Base-by-base conservation (phyloP, 1,284 basidiomycete species). In the Papiliotrema fonsecae region DNA sequence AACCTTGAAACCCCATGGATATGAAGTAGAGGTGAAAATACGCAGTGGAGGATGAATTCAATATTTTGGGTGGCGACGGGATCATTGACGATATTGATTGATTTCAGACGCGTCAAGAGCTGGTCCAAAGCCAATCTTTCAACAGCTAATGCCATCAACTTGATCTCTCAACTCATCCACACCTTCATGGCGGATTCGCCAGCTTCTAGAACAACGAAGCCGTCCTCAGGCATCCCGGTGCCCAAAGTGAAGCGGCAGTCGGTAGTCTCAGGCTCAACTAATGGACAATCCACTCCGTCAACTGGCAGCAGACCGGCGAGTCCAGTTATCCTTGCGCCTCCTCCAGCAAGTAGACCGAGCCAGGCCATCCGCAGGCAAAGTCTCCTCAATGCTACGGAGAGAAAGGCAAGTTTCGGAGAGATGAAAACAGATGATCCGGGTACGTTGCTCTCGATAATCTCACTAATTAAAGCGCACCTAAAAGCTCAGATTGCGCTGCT, bases 221-320 rank as follows among this genome's bases (percentile, higher is more conserved):
- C 34, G n/a, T 16, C 30, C 11, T 47, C 46, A 2, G 46, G 46
- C 22, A 65, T 65, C 27, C 63, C 63, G 14, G 48, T 63, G 18
- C 45, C 54, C 14, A 55, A 51, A 47, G 61, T 45, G 42, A 60
- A 60, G 28, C 52, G 62, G 11, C 34, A 47, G 2, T 61, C 58
- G 6, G 34, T 55, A 13, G 56, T 49, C 10, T 38, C 52, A n/a
- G 45, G 49, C 9, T 14, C 52, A 10, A 45, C 47, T 10, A 42
- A 50, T 22, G 48, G 55, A 18, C 41, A 34, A 35, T 53, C 51
- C 31, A 42, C 19, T 28, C 43, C 50, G 6, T 42, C 22, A 35
- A 39, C 38, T 30, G 31, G 34, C 45, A 43, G 42, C 48, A 16
- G 45, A 26, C 22, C 26, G 38, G 49, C 47, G 34, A 34, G 34